Base-by-base conservation (phyloP, 352 stramenopile species). In the Globisporangium solare region DNA sequence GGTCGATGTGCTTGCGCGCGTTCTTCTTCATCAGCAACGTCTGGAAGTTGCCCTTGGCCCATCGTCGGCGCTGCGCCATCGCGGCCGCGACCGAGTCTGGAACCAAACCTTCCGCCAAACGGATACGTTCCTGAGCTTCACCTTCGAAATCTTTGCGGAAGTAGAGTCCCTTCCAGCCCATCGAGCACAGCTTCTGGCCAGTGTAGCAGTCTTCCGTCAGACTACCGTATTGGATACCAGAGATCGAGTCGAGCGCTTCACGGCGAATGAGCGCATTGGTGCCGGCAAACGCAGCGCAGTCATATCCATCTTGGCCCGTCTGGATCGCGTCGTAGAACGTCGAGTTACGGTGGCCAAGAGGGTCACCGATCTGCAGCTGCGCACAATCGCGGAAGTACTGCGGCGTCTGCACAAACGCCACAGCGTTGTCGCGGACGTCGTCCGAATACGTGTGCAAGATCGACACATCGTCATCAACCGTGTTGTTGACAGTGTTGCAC, bases 61-160 rank as follows among this genome's bases (percentile, higher is more conserved):
- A 92, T 46, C 84, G 84, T 55, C 84, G 83, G 56, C 84, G 84
- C 64, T 94, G 84, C 5, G 84, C 78, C 48, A 94, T 72, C 18
- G 84, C 81, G 24, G 66, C 75, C 42, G 84, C 80, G 6, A 94
- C 84, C n/a, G 83, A 89, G 59, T 90, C 75, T 0, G 84, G 84
- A 31, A 94, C 83, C 47, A 86, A 32, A 48, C 84, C 84, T 73
- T 94, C 84, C 18, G 74, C 79, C 45, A 94, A 58, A 51, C 84
- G 84, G 47, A 94, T 79, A 60, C 84, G 84, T 65, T 94, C 84
- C 12, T 61, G 40, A 27, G 66, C 67, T 63, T 94, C 82, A 13
- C 84, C 84, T 71, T 94, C 84, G 31, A 94, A 91, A 66, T 94
- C 84, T 69, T 94, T 94, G 47, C 83, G 81, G 75, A 89, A 94